These are phyloP conservation scores for Amanita subjunquillea DNA, from an alignment of 768 basidiomycete species.

Conservation along the genomic window DNA sequence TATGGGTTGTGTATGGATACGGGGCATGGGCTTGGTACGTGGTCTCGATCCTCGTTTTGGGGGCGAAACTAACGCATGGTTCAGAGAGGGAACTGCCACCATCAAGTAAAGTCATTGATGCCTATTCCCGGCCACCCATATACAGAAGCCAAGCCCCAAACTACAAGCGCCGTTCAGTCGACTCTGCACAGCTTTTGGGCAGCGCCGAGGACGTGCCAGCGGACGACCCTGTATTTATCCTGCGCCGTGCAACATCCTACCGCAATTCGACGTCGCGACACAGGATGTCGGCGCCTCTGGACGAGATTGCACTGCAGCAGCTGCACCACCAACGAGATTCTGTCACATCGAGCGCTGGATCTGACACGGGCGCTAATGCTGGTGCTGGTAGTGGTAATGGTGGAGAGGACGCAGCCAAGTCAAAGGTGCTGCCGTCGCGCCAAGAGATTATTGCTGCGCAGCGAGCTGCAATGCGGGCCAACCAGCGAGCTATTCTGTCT, in stretches of 20 bases:
- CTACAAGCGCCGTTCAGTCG: slow-evolving; percentile 78
- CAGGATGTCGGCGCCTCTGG: slow-evolving; percentile 66
- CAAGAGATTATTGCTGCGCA: slow-evolving; percentile 94
- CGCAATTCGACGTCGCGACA: slow-evolving; percentile 61
- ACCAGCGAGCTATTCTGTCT: slow-evolving; percentile 72
- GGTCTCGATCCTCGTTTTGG: too few species aligned
- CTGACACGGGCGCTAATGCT: slow-evolving; percentile 24
- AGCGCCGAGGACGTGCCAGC: slow-evolving; percentile 62
- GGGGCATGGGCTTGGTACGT: slow-evolving; percentile 47
- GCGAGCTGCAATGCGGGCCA: slow-evolving; percentile 76
- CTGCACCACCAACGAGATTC: slow-evolving; percentile 45
- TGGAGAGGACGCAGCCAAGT: slow-evolving; percentile 14
- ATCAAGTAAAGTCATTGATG: slow-evolving; percentile 78
- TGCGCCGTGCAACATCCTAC: slow-evolving; percentile 75
- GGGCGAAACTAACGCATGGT: slow-evolving; percentile 3
- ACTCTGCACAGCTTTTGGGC: slow-evolving; percentile 65
- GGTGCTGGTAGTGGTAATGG: background rate
- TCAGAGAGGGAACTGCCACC: slow-evolving; percentile 73
- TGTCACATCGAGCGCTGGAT: slow-evolving; percentile 50
- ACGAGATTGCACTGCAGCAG: slow-evolving; percentile 73
- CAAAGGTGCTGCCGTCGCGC: slow-evolving; percentile 36
- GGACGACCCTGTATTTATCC: slow-evolving; percentile 83
- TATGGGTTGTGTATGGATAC: slow-evolving; percentile 66
- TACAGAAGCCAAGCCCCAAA: slow-evolving; percentile 55
- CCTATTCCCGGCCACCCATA: slow-evolving; percentile 65